Evolutionary conservation across 495 filamentous ascomycete genomes (phyloP).

Genomic region (Geoglossum glabrum): DNA sequence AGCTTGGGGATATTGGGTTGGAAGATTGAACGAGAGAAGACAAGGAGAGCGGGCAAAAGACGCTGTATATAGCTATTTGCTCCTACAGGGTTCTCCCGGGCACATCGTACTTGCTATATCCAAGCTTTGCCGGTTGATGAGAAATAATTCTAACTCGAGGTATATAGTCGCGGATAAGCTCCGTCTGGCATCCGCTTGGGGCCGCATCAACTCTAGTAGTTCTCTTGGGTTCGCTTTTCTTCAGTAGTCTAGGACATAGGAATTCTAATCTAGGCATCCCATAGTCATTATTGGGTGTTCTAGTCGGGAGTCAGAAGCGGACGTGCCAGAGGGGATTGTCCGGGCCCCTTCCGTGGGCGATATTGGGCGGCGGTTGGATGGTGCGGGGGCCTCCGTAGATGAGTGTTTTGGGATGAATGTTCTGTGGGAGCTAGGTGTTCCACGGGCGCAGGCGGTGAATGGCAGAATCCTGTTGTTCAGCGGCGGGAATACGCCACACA

Average conservation of each 20-base stretch:
- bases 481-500: neutral
- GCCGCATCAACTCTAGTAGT: neutral
- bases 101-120: neutral
- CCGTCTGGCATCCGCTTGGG: neutral
- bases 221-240: too few relatives aligned
- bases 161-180: neutral
- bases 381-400: neutral
- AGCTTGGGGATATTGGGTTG: too few relatives aligned
- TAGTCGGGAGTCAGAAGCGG: too few relatives aligned
- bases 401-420: neutral
- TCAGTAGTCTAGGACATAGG: too few relatives aligned
- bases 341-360: too few relatives aligned
- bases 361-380: too few relatives aligned
- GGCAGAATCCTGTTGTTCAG: neutral
- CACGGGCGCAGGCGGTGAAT: neutral
- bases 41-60: neutral
- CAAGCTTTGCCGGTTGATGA: neutral
- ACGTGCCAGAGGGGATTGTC: too few relatives aligned
- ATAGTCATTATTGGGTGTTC: too few relatives aligned
- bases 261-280: too few relatives aligned
- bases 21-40: neutral
- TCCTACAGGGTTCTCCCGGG: neutral
- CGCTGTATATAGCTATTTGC: neutral
- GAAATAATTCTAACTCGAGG: too few relatives aligned
- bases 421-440: neutral